Base-by-base conservation (phyloP, 495 filamentous ascomycete genomes). In the Xylaria bambusicola region DNA sequence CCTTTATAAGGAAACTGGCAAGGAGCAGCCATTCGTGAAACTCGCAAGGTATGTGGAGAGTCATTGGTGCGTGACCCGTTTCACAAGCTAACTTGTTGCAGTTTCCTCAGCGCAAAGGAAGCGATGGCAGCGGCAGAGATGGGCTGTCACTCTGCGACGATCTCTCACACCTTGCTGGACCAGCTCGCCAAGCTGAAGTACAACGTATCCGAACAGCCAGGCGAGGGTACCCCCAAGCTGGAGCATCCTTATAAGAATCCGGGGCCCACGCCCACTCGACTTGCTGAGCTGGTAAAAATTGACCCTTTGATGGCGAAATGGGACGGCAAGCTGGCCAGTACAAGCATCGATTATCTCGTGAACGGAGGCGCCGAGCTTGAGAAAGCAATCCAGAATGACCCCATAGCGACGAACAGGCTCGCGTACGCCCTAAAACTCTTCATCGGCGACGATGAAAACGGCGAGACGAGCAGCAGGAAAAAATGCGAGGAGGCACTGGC, bases 1-100 rank as follows among this genome's bases (percentile, higher is more conserved):
- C 29, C 68, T 77, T 21, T 72, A 76, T 41, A 71, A 71, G 50
- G 72, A 76, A 60, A 76, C 73, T 1, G 74, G 76, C 27, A 73
- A 73, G 52, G 64, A 71, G 50, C 74, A 79, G 61, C 75, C 73
- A 26, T 62, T 75, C 31, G 62, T 79, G 24, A 76, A 75, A 56
- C 68, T 71, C 51, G 75, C 64, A 6, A 66, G 62, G 62, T 65
- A 58, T 5, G 49, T 33, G 24, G 49, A 9, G 18, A 13, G 24
- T 21, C n/a, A 51, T 18, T 44, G 35, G 44, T 20, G 42, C 26
- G 31, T 17, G 36, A 12, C 13, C 35, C 12, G 29, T 24, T 54
- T 21, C n/a, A 47, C 44, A 8, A 40, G 41, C 29, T 29, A 12
- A 45, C 24, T 6, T 38, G 17, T 5, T 15, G 68, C 8, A 75